Evolutionary conservation across 2,329 filamentous ascomycete species (phyloP).

Genomic region (Hypoxylon sp.): DNA sequence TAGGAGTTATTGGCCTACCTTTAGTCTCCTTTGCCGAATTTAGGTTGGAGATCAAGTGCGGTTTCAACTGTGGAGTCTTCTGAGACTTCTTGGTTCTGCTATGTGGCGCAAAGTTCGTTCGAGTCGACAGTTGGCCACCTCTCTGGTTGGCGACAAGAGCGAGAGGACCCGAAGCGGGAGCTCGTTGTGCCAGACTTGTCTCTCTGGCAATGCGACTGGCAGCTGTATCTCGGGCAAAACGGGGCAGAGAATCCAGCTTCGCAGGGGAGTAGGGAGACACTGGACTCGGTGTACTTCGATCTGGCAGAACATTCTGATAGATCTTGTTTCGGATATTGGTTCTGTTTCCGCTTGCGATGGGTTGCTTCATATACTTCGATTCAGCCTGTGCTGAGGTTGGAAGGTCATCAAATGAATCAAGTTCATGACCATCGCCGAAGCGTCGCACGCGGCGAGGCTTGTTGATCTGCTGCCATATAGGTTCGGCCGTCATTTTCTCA

Average conservation of each 20-base stretch:
- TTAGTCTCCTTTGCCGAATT: slow-evolving; percentile 81
- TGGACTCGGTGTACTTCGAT: slow-evolving; percentile 69
- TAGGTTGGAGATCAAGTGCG: slow-evolving; percentile 90
- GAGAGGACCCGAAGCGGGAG: slow-evolving; percentile 67
- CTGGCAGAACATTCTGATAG: slow-evolving; percentile 69
- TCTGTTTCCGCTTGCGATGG: slow-evolving; percentile 78
- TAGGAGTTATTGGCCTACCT: slow-evolving; percentile 69
- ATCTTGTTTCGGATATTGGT: slow-evolving; percentile 70
- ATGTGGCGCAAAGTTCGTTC: slow-evolving; percentile 64
- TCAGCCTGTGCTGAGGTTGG: slow-evolving; percentile 88
- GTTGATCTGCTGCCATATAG: slow-evolving; percentile 76
- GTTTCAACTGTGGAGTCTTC: slow-evolving; percentile 76
- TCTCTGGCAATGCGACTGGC: slow-evolving; percentile 77
- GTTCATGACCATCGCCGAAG: slow-evolving; percentile 93
- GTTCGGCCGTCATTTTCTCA: slow-evolving; percentile 62
- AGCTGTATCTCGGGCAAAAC: slow-evolving; percentile 76
- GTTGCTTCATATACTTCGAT: slow-evolving; percentile 85
- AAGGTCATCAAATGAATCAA: slow-evolving; percentile 94
- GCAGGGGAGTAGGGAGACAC: slow-evolving; percentile 71
- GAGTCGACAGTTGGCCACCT: slow-evolving; percentile 67
- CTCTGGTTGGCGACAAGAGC: slow-evolving; percentile 70
- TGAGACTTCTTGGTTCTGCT: slow-evolving; percentile 68
- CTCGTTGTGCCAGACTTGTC: slow-evolving; percentile 72
- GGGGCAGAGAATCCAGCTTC: slow-evolving; percentile 68
- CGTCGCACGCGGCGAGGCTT: slow-evolving; percentile 78